Base-by-base conservation (phyloP, 768 basidiomycete genomes). In the Leccinum ochraceum region DNA sequence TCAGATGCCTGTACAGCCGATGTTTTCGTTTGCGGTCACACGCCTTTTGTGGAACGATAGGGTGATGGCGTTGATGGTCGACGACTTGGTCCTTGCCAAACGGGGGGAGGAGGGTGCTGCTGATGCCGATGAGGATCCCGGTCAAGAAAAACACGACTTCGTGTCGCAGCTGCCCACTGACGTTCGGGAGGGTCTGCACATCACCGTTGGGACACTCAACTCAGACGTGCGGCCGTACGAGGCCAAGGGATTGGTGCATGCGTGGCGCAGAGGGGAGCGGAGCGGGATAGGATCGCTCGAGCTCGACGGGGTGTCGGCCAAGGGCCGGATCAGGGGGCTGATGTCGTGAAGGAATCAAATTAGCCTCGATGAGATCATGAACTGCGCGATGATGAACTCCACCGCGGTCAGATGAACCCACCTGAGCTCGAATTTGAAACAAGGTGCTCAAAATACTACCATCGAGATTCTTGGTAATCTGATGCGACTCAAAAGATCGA, bases 151-250 rank as follows among this genome's bases (percentile, higher is more conserved):
- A 4, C 66, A 74, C 6, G 76, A 76, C 54, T 87, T 92, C 53
- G 60, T 87, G 7, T 71, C 75, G 14, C 57, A 63, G 39, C 66
- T 93, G 16, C 76, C 82, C 0, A 70, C 77, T 6, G 78, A 81
- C 13, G 64, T 89, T 11, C 77, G 77, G 57, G 66, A 75, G 6
- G 61, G 83, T 59, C 73, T 95, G 67, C 97, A 98, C 70, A 83
- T 98, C 58, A 98, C 97, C 0, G 86, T 98, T 6, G 97, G 92
- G 8, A 95, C 92, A 16, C 67, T 69, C 53, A 69, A 80, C 46
- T 70, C 71, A 11, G 75, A 75, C 8, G 77, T 95, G 3, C 60
- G 68, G 0, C 79, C 92, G 3, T 82, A 90, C 24, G 93, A 95
- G 75, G 92, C 87, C 16, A 87, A 78, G 73, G 76, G 56, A 0